Conservation (phyloP, 345 rosid genomes). For the Lepidium didymum region DNA sequence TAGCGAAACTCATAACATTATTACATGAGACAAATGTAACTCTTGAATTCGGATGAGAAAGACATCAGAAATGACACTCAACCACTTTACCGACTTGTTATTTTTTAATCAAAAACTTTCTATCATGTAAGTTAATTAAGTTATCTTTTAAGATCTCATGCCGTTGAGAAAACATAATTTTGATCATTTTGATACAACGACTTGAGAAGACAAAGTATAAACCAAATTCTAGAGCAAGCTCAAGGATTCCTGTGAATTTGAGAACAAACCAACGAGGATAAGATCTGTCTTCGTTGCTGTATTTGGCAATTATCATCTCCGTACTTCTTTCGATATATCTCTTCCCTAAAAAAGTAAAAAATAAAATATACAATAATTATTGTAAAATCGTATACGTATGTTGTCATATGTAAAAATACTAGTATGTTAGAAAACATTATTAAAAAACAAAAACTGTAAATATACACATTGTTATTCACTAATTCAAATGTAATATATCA, state of each 20-base stretch:
- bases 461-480: too few relatives aligned
- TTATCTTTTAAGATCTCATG: conserved; percentile 35
- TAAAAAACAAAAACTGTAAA: too few relatives aligned
- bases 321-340: conserved; percentile 32
- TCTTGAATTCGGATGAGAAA: too few relatives aligned
- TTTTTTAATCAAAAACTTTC: too few relatives aligned
- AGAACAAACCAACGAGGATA: conserved; percentile 56
- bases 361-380: background rate
- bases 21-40: too few relatives aligned
- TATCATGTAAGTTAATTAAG: background rate
- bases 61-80: too few relatives aligned
- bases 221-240: conserved; percentile 35
- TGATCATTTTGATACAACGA: background rate
- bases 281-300: background rate
- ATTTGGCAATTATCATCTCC: conserved; percentile 27
- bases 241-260: conserved; percentile 43
- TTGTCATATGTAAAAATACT: too few relatives aligned
- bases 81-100: too few relatives aligned
- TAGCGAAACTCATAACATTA: too few relatives aligned
- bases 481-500: too few relatives aligned
- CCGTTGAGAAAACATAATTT: conserved; percentile 24
- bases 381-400: too few relatives aligned
- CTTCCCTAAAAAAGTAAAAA: conserved; percentile 27
- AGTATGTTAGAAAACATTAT: too few relatives aligned
- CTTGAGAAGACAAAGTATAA: conserved; percentile 29